A percentile compares a stretch with the other conserved stretches of the same genome.
Conservation (phyloP, 2,329 filamentous ascomycete species). For the Trichophaea hybrida region DNA sequence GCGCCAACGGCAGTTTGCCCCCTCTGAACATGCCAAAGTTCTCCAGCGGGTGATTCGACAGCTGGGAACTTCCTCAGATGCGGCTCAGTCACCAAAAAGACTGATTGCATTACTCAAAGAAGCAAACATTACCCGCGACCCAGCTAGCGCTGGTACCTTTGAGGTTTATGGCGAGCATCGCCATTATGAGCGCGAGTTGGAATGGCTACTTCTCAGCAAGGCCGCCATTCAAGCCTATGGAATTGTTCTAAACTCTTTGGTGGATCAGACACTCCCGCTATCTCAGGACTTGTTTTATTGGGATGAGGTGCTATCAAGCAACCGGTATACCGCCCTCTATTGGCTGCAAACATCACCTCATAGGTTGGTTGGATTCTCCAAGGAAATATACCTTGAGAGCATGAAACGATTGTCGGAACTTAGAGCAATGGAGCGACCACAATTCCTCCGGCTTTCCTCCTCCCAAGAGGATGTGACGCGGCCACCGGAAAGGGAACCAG, state of each 20-base stretch:
- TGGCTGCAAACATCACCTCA: slow-evolving; percentile 72
- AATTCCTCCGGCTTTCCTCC: slow-evolving; percentile 9
- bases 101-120: slow-evolving; percentile 50
- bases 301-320: slow-evolving; percentile 73
- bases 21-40: slow-evolving; percentile 42
- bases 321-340: slow-evolving; percentile 66
- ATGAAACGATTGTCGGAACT: slow-evolving; percentile 13
- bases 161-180: slow-evolving; percentile 28
- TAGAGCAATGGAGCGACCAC: slow-evolving; percentile 17
- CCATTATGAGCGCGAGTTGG: slow-evolving; percentile 59
- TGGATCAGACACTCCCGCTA: slow-evolving; percentile 70
- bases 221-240: slow-evolving; percentile 86
- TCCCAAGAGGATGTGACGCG: not conserved
- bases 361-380: slow-evolving; percentile 56
- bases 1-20: slow-evolving; percentile 31
- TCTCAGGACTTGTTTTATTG: slow-evolving; percentile 90
- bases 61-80: slow-evolving; percentile 54
- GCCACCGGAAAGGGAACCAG: slow-evolving; percentile 17
- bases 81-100: slow-evolving; percentile 44
- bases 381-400: slow-evolving; percentile 53
- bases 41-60: slow-evolving; percentile 55
- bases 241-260: slow-evolving; percentile 56
- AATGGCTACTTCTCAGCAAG: slow-evolving; percentile 85
- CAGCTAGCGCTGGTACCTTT: slow-evolving; percentile 23
- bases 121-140: slow-evolving; percentile 40